Evolutionary conservation across 169 alveolate genomes (phyloP).

Genomic region (Fabrea salina): DNA sequence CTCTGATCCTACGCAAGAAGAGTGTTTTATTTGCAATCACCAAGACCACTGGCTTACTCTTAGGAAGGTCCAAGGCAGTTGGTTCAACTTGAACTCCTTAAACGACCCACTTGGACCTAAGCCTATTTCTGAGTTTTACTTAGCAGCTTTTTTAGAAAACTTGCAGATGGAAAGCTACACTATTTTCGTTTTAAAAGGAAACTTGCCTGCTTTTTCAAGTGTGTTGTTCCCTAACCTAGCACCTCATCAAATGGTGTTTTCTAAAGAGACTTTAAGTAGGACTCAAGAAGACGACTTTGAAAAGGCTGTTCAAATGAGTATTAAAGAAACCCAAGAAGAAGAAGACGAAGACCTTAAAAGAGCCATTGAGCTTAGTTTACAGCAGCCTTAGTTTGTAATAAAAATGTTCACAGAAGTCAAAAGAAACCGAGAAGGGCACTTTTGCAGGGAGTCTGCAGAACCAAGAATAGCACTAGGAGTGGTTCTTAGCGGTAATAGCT

Average conservation of each 20-base stretch:
- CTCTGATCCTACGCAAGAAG: not conserved
- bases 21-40: conserved; percentile 13
- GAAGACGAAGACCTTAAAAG: not conserved
- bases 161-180: not conserved
- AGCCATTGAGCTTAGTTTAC: not conserved
- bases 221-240: not conserved
- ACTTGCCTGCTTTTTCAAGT: not conserved
- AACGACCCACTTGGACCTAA: not conserved
- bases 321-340: not conserved
- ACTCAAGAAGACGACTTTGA: not conserved
- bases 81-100: conserved; percentile 5
- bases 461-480: too few species aligned
- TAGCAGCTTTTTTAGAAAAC: not conserved
- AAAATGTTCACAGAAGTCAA: too few species aligned
- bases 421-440: too few species aligned
- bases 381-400: too few species aligned
- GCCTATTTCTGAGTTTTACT: not conserved
- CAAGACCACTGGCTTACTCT: not conserved
- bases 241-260: not conserved
- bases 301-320: conserved; percentile 15
- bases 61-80: conserved; percentile 11
- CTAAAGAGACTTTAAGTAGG: not conserved
- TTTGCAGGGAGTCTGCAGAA: too few species aligned
- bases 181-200: not conserved
- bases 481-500: too few species aligned